Conservation (phyloP, 768 basidiomycete species). For the Leccinellum albellum region DNA sequence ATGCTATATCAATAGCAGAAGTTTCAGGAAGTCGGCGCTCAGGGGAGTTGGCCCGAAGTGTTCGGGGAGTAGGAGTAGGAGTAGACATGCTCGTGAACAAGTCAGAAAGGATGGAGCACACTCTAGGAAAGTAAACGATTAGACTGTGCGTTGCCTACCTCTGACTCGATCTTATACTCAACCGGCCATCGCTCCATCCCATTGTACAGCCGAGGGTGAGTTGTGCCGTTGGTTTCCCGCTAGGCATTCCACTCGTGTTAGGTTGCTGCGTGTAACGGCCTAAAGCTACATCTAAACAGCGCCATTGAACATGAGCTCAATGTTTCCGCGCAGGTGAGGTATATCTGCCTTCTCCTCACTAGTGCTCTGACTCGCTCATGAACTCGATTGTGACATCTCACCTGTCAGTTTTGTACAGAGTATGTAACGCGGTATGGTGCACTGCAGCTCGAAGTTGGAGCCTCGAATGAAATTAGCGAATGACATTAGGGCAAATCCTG, state of each 20-base stretch:
- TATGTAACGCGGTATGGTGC: neutral
- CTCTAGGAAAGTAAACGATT: slow-evolving; percentile 1
- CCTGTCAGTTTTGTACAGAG: slow-evolving; percentile 1
- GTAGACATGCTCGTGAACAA: slow-evolving; percentile 11
- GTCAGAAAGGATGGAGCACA: slow-evolving; percentile 1
- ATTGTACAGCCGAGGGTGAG: neutral
- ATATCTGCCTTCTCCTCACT: slow-evolving; percentile 13
- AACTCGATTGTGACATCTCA: slow-evolving; percentile 1
- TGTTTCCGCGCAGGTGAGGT: slow-evolving; percentile 12
- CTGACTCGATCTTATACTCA: slow-evolving; percentile 19
- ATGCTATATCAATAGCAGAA: slow-evolving; percentile 1
- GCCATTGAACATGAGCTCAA: slow-evolving; percentile 9
- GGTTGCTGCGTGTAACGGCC: neutral
- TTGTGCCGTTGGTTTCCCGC: neutral
- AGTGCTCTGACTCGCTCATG: slow-evolving; percentile 1
- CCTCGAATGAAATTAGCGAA: slow-evolving; percentile 18
- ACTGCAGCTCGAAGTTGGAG: neutral
- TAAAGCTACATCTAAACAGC: neutral
- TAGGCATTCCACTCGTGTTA: neutral
- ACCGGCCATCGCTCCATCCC: neutral
- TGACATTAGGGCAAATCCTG: slow-evolving; percentile 19
- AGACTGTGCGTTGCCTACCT: slow-evolving; percentile 3
- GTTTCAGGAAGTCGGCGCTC: neutral
- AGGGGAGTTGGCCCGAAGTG: neutral
- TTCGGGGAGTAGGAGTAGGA: slow-evolving; percentile 1